phyloP scores from a whole-genome alignment of 1,284 basidiomycete genomes.

The Ganoderma boninense region DNA sequence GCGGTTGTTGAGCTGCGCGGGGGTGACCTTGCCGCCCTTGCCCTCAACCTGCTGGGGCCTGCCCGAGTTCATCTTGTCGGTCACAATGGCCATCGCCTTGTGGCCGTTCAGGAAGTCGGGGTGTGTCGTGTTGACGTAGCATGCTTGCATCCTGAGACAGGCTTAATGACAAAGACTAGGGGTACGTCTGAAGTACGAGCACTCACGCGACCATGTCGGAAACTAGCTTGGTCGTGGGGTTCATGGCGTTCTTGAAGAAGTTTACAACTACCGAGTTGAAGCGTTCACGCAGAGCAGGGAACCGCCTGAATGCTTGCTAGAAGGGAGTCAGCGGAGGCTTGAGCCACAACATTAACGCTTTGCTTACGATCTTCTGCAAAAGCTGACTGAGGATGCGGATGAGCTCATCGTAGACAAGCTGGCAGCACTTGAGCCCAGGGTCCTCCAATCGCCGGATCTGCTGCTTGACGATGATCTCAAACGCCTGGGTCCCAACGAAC shows the following conservation, averaged over 20 bases:
- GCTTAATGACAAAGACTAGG: background rate
- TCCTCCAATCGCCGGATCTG: constrained; percentile 98
- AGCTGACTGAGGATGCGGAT: constrained; percentile 95
- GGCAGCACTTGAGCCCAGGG: constrained; percentile 91
- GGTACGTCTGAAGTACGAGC: constrained; percentile 9
- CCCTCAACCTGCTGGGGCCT: constrained; percentile 73
- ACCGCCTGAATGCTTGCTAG: constrained; percentile 94
- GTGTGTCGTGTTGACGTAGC: constrained; percentile 99
- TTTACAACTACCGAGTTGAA: constrained; percentile 96
- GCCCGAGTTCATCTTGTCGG: constrained; percentile 82
- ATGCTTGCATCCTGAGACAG: constrained; percentile 86
- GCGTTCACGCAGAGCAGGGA: constrained; percentile 91
- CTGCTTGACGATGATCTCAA: constrained; percentile 98
- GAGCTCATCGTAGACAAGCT: constrained; percentile 95
- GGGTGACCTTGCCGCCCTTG: constrained; percentile 71
- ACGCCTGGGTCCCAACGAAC: constrained; percentile 96
- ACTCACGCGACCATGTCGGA: constrained; percentile 88
- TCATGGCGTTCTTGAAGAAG: constrained; percentile 96
- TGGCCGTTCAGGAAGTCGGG: constrained; percentile 98
- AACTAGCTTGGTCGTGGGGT: constrained; percentile 94
- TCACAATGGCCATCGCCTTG: constrained; percentile 93
- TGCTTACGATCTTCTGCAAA: constrained; percentile 87
- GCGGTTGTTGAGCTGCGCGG: constrained; percentile 83
- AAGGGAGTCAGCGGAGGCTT: constrained; percentile 10
- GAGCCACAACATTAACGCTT: constrained; percentile 8